These are phyloP conservation scores for Leishmania arabica DNA, from an alignment of 208 protist species.

Conservation along the genomic window DNA sequence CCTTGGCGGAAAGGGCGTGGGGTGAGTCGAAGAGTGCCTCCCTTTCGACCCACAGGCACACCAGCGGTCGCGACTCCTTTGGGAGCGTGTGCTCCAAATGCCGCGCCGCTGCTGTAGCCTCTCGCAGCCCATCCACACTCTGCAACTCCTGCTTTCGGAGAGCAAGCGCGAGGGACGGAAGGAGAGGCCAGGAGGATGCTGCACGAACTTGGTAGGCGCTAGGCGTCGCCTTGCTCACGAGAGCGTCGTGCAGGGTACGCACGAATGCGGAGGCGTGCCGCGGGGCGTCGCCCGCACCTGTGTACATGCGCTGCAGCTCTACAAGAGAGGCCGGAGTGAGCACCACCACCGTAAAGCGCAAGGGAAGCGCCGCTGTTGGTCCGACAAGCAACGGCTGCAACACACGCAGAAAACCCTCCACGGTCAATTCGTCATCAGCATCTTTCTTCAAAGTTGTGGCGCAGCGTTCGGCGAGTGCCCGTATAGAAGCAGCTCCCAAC, in stretches of 20 bases:
- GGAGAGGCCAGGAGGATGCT: slow-evolving; percentile 19
- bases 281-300: not conserved
- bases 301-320: slow-evolving; percentile 24
- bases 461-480: slow-evolving; percentile 13
- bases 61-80: slow-evolving; percentile 17
- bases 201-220: not conserved
- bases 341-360: not conserved
- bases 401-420: slow-evolving; percentile 5
- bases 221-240: not conserved
- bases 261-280: not conserved
- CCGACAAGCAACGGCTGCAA: slow-evolving; percentile 9
- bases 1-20: not conserved
- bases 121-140: slow-evolving; percentile 17
- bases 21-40: slow-evolving; percentile 6
- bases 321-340: slow-evolving; percentile 19
- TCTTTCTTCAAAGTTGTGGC: not conserved
- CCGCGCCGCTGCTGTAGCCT: slow-evolving; percentile 24
- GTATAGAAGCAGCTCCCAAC: slow-evolving; percentile 16
- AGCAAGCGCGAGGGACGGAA: slow-evolving; percentile 8
- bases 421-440: not conserved
- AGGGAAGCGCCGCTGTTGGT: not conserved
- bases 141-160: slow-evolving; percentile 1
- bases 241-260: slow-evolving; percentile 6
- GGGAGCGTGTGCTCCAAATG: slow-evolving; percentile 17
- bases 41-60: slow-evolving; percentile 29